Percentiles rank a stretch among this genome's conserved stretches.
Evolutionary conservation across 768 basidiomycete species (phyloP).

Genomic region (Podaxis mareebaensis): DNA sequence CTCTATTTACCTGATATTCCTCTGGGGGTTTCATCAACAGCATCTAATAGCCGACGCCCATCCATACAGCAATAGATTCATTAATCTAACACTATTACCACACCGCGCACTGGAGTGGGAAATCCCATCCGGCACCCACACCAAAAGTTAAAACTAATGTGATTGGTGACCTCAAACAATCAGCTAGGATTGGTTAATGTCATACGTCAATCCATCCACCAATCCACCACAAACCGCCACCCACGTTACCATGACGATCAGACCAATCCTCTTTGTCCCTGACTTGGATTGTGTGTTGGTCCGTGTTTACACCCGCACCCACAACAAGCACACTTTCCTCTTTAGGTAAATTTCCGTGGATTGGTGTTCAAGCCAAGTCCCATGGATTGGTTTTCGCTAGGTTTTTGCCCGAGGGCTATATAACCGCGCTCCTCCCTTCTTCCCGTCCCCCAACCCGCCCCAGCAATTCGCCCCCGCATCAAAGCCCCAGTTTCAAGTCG

Average conservation of each 20-base stretch:
- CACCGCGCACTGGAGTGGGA: not conserved
- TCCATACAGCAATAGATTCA: not conserved
- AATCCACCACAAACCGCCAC: not conserved
- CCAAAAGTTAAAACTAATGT: too few species aligned
- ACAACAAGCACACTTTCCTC: not conserved
- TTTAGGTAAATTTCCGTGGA: not conserved
- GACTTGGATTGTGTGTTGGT: not conserved
- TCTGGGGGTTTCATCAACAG: not conserved
- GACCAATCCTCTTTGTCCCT: not conserved
- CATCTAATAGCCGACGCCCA: not conserved
- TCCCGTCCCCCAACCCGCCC: not conserved
- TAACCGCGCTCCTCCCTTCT: not conserved
- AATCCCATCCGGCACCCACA: too few species aligned
- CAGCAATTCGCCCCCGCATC: not conserved
- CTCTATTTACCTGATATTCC: not conserved
- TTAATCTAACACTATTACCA: not conserved
- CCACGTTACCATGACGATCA: not conserved
- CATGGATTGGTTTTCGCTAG: not conserved
- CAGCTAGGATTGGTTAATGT: too few species aligned
- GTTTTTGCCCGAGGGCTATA: not conserved
- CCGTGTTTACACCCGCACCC: conserved; percentile 2
- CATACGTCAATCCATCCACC: not conserved
- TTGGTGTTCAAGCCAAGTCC: not conserved
- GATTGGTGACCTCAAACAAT: too few species aligned
- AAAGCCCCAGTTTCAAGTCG: not conserved